Base-by-base conservation (phyloP, 2,329 filamentous ascomycete species). In the Pyrenochaeta sp. region DNA sequence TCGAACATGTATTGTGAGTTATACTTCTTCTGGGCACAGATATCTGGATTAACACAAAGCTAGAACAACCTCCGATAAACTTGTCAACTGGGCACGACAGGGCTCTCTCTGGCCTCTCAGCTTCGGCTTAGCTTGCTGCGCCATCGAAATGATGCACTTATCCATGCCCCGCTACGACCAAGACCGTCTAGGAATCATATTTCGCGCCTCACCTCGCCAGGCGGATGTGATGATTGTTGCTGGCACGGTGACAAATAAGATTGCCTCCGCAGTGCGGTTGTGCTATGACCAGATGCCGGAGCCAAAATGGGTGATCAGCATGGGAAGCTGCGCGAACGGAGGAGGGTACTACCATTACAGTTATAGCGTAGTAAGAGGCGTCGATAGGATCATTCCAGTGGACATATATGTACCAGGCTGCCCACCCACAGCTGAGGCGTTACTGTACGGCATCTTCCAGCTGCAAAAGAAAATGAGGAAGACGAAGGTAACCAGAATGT, bases 241-340 rank as follows among this genome's bases (percentile, higher is more conserved):
- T n/a, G 92, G 92, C 50, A 96, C 92, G 13, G 85, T 96, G 55
- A 95, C 91, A 64, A 96, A 96, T 84, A 96, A 96, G 83, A 96
- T 96, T 91, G 92, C 91, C 0, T 91, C 92, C 2, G 92, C 92
- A 25, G 81, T 96, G 72, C 85, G 92, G 75, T 90, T 93, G 80
- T 89, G 94, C 61, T 96, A 96, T 81, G 92, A 96, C 79, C 92
- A 96, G 82, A 96, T 96, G 92, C 91, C 92, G 30, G 92, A 96
- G 28, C 92, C 92, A 24, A 86, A 89, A 72, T 96, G 91, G 91
- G 91, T 93, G 13, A 85, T 90, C 70, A 90, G 87, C 67, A 93
- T 93, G 91, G 91, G 91, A 7, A 90, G 87, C 71, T 93, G 91
- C 76, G 90, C 91, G 57, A 93, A 93, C 43, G 90, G 90, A 30